Base-by-base conservation (phyloP, 108 stramenopile genomes). In the Asterionellopsis glacialis region DNA sequence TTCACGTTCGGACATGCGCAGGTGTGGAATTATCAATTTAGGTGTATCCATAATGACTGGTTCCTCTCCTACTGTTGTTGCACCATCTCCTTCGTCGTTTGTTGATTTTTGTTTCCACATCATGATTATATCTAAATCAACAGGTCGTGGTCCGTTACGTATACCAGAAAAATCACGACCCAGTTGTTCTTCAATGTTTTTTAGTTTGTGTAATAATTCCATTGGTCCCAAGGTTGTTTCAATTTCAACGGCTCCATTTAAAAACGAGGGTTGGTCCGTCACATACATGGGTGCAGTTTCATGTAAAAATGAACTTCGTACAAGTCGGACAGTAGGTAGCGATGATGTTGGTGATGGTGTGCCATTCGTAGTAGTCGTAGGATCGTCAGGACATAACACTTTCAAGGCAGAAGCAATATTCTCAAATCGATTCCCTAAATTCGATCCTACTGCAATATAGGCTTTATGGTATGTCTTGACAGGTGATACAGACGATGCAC, bases 121-220 rank as follows among this genome's bases (percentile, higher is more conserved):
- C 11, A 84, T 63, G 14, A 95, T 61, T 25, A 97, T 80, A 65
- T 97, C 96, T 51, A 97, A 75, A 64, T 97, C 96, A 16, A 97
- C 59, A 2, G 83, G 84, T n/a, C 96, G 75, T 24, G 96, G 96
- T 28, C 94, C 94, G 69, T 85, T 82, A 13, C 84, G 61, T 33
- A 74, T 57, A 11, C 63, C 64, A 14, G 60, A 38, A 15, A 90
- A 62, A 69, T 88, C 63, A 21, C 91, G 68, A 22, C 89, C 90
- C 51, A 94, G 25, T 15, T 77, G 45, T n/a, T 49, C 23, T 54
- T 94, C 93, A 1, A 94, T 64, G 11, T 45, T 14, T 63, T 95
- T 95, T 24, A 90, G 23, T 25, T 59, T 57, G 1, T 53, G 24
- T 21, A 95, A 62, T 49, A 95, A 59, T 16, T 81, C 65, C 3